Evolutionary conservation across 2,329 filamentous ascomycete genomes (phyloP).

Genomic region (Aspergillus vadensis): DNA sequence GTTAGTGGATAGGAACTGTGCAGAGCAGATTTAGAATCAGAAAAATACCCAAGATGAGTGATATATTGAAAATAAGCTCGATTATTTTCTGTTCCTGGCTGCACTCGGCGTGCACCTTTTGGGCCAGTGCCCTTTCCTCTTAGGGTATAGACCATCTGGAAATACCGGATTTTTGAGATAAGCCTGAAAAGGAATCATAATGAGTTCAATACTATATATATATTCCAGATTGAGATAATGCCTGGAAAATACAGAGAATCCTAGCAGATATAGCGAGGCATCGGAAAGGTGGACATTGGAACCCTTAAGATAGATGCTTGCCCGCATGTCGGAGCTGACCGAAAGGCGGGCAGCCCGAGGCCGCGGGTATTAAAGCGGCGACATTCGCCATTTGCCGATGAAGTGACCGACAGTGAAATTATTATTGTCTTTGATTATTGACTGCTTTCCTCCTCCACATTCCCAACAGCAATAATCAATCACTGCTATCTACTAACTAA

Average conservation of each 20-base stretch:
- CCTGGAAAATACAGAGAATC: no score
- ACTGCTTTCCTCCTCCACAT: background rate
- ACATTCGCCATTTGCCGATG: constrained; percentile 17
- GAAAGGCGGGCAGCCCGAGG: constrained; percentile 11
- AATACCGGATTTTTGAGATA: no score
- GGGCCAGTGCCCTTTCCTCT: background rate
- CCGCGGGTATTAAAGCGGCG: constrained; percentile 12
- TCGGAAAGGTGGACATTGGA: constrained; percentile 4
- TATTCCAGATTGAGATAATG: no score
- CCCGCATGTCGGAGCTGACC: constrained; percentile 21
- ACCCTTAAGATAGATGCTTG: no score
- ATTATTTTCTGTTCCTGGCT: background rate
- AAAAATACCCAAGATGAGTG: background rate
- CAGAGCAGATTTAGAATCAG: background rate
- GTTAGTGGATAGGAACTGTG: background rate
- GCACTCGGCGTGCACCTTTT: background rate
- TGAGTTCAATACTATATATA: no score
- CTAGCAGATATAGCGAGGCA: no score
- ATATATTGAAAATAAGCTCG: background rate
- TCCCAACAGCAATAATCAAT: background rate
- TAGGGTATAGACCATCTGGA: no score
- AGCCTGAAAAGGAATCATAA: no score
- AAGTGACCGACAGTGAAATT: constrained; percentile 6
- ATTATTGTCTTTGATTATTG: no score
- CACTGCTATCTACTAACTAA: no score